Percentiles rank a stretch among this genome's conserved stretches.
phyloP scores from a whole-genome alignment of 2,329 filamentous ascomycete species.

The Pseudogymnoascus sp. region DNA sequence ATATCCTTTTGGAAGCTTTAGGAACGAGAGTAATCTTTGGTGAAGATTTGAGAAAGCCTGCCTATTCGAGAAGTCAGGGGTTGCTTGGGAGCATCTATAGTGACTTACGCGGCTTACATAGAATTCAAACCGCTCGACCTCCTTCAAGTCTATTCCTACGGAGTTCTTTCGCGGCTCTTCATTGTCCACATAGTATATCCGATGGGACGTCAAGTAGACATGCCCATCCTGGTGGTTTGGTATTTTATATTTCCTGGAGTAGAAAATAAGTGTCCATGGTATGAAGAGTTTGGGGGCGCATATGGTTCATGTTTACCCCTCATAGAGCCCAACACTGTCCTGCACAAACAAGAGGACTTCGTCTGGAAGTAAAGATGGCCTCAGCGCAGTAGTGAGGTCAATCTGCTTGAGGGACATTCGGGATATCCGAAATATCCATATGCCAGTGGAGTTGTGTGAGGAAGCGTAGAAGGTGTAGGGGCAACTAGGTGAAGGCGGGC shows the following conservation, averaged over 20 bases:
- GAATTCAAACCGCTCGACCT: constrained; percentile 84
- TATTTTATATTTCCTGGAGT: constrained; percentile 80
- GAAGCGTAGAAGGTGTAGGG: not conserved
- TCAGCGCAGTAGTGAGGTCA: constrained; percentile 91
- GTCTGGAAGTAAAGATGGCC: constrained; percentile 85
- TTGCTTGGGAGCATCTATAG: constrained; percentile 11
- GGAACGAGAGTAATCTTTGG: constrained; percentile 85
- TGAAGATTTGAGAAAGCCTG: constrained; percentile 90
- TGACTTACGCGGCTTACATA: constrained; percentile 49
- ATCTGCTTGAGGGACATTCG: constrained; percentile 96
- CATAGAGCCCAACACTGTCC: constrained; percentile 93
- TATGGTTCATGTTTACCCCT: constrained; percentile 60
- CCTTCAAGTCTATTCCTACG: constrained; percentile 77
- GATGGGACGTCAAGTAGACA: constrained; percentile 92
- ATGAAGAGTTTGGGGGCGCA: not conserved
- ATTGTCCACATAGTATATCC: constrained; percentile 90
- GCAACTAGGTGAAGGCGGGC: not conserved
- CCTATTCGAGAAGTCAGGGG: constrained; percentile 41
- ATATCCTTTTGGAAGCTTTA: constrained; percentile 64
- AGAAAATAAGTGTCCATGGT: constrained; percentile 15
- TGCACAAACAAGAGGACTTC: constrained; percentile 94
- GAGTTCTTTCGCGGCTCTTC: constrained; percentile 78
- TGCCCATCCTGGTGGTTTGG: constrained; percentile 91
- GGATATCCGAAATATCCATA: constrained; percentile 57
- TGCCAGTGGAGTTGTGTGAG: constrained; percentile 11